phyloP scores from a whole-genome alignment of 208 protist species.

The Leishmania aethiopica region DNA sequence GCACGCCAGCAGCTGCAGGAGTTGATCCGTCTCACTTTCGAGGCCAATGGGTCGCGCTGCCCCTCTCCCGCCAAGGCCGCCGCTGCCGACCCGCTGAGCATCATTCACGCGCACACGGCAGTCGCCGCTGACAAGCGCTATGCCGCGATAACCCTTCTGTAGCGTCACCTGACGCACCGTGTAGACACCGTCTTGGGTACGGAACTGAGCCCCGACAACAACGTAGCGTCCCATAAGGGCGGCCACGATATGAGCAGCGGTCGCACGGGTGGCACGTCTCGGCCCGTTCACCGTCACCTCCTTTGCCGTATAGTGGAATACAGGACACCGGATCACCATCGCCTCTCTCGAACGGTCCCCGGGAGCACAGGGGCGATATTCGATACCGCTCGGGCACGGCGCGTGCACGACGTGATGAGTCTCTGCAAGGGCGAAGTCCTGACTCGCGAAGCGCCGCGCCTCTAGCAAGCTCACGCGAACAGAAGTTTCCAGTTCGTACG shows the following conservation, averaged over 20 bases:
- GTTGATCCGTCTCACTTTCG: conserved; percentile 29
- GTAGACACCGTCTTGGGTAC: conserved; percentile 47
- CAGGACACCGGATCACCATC: conserved; percentile 29
- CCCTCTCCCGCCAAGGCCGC: background rate
- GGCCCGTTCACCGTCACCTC: conserved; percentile 27
- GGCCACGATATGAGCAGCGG: conserved; percentile 43
- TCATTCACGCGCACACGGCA: conserved; percentile 71
- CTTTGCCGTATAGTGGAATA: conserved; percentile 25
- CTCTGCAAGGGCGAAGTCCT: conserved; percentile 56
- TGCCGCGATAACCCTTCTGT: conserved; percentile 50
- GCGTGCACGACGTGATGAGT: conserved; percentile 24
- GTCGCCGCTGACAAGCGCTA: conserved; percentile 48
- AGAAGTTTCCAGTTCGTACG: conserved; percentile 25
- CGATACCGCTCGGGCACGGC: background rate
- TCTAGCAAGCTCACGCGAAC: conserved; percentile 24
- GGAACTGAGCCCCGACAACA: conserved; percentile 39
- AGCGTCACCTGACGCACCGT: conserved; percentile 48
- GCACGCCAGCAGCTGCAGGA: conserved; percentile 32
- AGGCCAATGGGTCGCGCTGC: conserved; percentile 39
- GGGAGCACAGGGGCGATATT: conserved; percentile 6
- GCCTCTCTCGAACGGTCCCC: background rate
- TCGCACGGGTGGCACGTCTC: conserved; percentile 20
- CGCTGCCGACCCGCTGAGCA: background rate
- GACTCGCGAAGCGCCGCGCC: conserved; percentile 34
- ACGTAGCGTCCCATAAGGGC: conserved; percentile 59